Evolutionary conservation across 2,329 filamentous ascomycete species (phyloP), one percentile per base, ranked within the genome.

Genomic region (Massarina eburnea): DNA sequence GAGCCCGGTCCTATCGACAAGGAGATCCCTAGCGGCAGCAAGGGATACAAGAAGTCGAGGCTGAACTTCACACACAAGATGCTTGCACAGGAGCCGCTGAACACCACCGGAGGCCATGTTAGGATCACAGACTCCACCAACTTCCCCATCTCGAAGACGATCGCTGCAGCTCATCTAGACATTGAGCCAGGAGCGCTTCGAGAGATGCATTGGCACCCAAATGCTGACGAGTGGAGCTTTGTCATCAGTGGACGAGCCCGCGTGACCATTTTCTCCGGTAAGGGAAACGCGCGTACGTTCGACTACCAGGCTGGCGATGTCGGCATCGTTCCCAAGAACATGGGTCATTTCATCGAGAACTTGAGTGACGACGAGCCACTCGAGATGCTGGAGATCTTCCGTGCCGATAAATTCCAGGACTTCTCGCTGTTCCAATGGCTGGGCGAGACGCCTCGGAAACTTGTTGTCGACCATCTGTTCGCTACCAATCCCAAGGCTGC

Each of bases 201-300:
- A 8, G 87, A 90, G 71, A 89, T 91, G 78, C 88, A 91, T 73
- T 91, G 88, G 88, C 88, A 91, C 62, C 86, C 86, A 49, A 83
- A 82, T 35, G 86, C 86, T 10, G 88, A 91, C 59, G 87, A 91
- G 67, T 91, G 87, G 87, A 87, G 83, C 6, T 91, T 88, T 70
- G 90, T 91, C 74, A 81, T 91, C 64, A 72, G 73, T 20, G 88
- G 88, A 0, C 81, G 82, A 32, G 88, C 85, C 0, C 80, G 88
- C 24, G 80, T 90, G 12, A 91, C 87, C 12, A 80, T 91, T 54
- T 91, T 91, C 61, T 85, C 81, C 0, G 79, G 86, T 2, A 80
- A 86, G 55, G 81, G 83, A 21, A 81, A 75, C 18, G 86, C 87
- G 0, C 77, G 86, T 19, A 91, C 88, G 0, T 91, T 91, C 61